Evolutionary conservation across 2,329 filamentous ascomycete species (phyloP).

Genomic region (Fusarium equiseti): DNA sequence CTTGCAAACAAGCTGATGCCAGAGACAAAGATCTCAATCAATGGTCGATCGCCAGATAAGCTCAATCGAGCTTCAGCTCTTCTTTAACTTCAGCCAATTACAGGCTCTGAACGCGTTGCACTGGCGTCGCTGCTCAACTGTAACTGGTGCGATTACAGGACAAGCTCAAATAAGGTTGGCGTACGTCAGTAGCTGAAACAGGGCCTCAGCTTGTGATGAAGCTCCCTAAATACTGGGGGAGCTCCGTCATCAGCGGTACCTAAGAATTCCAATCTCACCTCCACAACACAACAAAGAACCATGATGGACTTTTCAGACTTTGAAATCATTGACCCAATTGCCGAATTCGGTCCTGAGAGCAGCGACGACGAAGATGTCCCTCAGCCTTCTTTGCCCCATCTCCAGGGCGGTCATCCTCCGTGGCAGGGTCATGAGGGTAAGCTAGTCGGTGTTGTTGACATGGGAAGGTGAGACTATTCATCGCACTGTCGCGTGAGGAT

Average conservation of each 20-base stretch:
- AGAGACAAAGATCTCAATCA: background rate
- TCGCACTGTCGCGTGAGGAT: background rate
- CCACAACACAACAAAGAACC: conserved; percentile 2
- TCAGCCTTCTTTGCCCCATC: conserved; percentile 5
- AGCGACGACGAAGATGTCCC: conserved; percentile 27
- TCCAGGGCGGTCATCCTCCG: conserved; percentile 43
- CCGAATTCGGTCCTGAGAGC: conserved; percentile 35
- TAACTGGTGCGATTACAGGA: conserved; percentile 31
- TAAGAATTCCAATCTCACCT: background rate
- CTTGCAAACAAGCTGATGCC: background rate
- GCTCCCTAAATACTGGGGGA: conserved; percentile 29
- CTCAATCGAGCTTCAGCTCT: conserved; percentile 5
- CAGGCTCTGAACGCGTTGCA: background rate
- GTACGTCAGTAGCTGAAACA: conserved; percentile 34
- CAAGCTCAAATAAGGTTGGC: conserved; percentile 28
- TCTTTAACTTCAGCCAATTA: conserved; percentile 15
- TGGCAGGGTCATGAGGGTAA: conserved; percentile 50
- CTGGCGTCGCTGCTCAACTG: conserved; percentile 17
- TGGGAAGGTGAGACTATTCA: conserved; percentile 50
- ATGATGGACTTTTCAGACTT: conserved; percentile 46
- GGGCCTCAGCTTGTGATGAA: conserved; percentile 13
- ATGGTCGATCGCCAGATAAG: background rate
- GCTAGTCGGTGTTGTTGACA: conserved; percentile 53
- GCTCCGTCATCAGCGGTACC: conserved; percentile 15
- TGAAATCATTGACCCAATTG: conserved; percentile 42